These are phyloP conservation scores for Ophiostoma triangulosporum DNA, from an alignment of 2,329 filamentous ascomycete genomes.

Conservation along the genomic window DNA sequence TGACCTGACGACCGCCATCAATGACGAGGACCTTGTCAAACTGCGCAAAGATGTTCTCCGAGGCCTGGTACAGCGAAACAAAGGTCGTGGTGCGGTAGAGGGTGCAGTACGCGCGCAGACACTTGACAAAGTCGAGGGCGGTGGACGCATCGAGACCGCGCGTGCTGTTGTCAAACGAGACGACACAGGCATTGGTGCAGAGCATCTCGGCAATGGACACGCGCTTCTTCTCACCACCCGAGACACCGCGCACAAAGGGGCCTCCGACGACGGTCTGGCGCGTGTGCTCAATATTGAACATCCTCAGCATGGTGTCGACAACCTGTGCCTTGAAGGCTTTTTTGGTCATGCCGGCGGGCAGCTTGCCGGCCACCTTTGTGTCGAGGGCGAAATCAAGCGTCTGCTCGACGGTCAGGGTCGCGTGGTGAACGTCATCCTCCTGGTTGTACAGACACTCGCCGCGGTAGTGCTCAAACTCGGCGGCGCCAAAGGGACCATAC, in stretches of 20 bases:
- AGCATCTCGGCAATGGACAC: slow-evolving; percentile 77
- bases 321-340: slow-evolving; percentile 59
- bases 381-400: slow-evolving; percentile 76
- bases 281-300: slow-evolving; percentile 91
- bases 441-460: slow-evolving; percentile 79
- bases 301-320: slow-evolving; percentile 61
- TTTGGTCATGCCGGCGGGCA: slow-evolving; percentile 60
- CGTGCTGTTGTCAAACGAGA: slow-evolving; percentile 59
- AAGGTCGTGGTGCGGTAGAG: slow-evolving; percentile 75
- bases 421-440: slow-evolving; percentile 74
- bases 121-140: slow-evolving; percentile 41
- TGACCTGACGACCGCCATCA: slow-evolving; percentile 61
- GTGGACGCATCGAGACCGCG: slow-evolving; percentile 43
- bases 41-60: slow-evolving; percentile 63
- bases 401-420: slow-evolving; percentile 76
- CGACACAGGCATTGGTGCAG: slow-evolving; percentile 56
- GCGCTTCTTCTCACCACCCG: slow-evolving; percentile 65
- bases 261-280: slow-evolving; percentile 75
- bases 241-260: slow-evolving; percentile 65
- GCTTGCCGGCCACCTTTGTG: slow-evolving; percentile 70
- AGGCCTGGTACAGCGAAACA: slow-evolving; percentile 75
- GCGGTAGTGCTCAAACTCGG: slow-evolving; percentile 61
- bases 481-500: slow-evolving; percentile 60
- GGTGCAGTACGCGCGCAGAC: slow-evolving; percentile 66
- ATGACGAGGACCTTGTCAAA: slow-evolving; percentile 82